phyloP scores from a whole-genome alignment of 441 rosid genomes.

The Croton setiger region DNA sequence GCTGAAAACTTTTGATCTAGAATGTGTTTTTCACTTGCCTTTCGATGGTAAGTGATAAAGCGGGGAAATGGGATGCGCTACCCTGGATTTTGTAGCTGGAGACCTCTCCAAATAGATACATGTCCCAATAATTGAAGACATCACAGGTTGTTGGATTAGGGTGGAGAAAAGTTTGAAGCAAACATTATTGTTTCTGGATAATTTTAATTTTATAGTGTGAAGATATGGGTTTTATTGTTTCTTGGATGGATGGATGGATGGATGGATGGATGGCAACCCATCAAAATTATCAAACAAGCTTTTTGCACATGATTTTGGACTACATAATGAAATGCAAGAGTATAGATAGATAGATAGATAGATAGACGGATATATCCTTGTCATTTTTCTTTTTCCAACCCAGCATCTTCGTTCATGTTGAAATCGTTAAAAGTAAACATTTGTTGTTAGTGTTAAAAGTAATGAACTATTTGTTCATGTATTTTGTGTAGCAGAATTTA shows the following conservation, averaged over 20 bases:
- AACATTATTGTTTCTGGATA: slow-evolving; percentile 9
- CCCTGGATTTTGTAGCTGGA: slow-evolving; percentile 3
- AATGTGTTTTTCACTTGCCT: slow-evolving; percentile 5
- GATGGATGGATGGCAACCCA: neutral
- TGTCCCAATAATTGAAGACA: slow-evolving; percentile 12
- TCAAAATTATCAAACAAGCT: slow-evolving; percentile 7
- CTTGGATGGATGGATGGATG: no score
- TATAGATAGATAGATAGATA: no score
- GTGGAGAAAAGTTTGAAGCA: neutral
- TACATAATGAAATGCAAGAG: slow-evolving; percentile 13
- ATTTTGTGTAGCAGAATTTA: slow-evolving; percentile 51
- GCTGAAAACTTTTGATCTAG: slow-evolving; percentile 5
- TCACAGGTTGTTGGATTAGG: neutral
- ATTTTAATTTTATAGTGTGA: slow-evolving; percentile 4
- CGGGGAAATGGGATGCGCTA: neutral
- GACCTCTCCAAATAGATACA: neutral
- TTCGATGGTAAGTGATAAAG: neutral
- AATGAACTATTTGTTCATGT: slow-evolving; percentile 5
- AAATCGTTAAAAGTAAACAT: neutral
- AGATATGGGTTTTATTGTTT: no score
- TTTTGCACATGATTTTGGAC: slow-evolving; percentile 14
- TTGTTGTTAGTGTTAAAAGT: neutral
- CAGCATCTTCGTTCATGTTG: slow-evolving; percentile 2
- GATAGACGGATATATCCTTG: no score
- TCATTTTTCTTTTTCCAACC: no score